Percentiles rank a stretch among this genome's conserved stretches.
These are phyloP conservation scores for Cutaneotrichosporon mucoides DNA, from an alignment of 1,284 basidiomycete species.

Conservation along the genomic window DNA sequence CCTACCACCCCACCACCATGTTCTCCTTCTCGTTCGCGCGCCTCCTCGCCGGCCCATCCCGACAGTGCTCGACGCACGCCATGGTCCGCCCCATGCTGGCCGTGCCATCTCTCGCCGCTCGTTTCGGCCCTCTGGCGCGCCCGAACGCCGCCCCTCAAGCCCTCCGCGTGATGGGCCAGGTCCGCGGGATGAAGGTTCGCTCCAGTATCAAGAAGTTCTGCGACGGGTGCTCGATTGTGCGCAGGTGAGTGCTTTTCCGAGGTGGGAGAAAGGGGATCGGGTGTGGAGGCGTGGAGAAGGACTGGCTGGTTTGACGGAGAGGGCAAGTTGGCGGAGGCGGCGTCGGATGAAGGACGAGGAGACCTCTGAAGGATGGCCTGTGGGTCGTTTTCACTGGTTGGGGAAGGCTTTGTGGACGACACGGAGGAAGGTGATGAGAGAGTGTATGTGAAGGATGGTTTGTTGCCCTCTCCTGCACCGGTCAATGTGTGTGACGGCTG, in stretches of 20 bases:
- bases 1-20: slow-evolving; percentile 2
- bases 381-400: too few species aligned
- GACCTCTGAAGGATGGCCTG: too few species aligned
- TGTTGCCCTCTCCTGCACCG: too few species aligned
- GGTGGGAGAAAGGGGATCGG: not conserved
- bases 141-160: slow-evolving; percentile 12
- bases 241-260: slow-evolving; percentile 44
- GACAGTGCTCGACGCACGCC: slow-evolving; percentile 15
- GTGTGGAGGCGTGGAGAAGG: too few species aligned
- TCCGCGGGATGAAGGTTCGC: slow-evolving; percentile 90
- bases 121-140: slow-evolving; percentile 4
- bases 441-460: too few species aligned
- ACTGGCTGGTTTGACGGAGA: too few species aligned
- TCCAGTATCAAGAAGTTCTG: slow-evolving; percentile 90
- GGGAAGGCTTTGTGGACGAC: not conserved
- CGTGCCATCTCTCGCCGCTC: not conserved
- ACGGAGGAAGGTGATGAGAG: slow-evolving; percentile 18
- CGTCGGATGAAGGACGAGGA: too few species aligned
- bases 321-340: too few species aligned
- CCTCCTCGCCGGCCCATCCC: slow-evolving; percentile 15
- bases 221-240: slow-evolving; percentile 80
- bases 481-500: too few species aligned
- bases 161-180: slow-evolving; percentile 25
- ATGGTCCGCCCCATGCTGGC: slow-evolving; percentile 6
- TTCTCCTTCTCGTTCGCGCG: slow-evolving; percentile 3